A percentile compares a stretch with the other conserved stretches of the same genome.
These are phyloP conservation scores for Lasiodiplodia sp. DNA, from an alignment of 2,329 filamentous ascomycete species.

Conservation along the genomic window DNA sequence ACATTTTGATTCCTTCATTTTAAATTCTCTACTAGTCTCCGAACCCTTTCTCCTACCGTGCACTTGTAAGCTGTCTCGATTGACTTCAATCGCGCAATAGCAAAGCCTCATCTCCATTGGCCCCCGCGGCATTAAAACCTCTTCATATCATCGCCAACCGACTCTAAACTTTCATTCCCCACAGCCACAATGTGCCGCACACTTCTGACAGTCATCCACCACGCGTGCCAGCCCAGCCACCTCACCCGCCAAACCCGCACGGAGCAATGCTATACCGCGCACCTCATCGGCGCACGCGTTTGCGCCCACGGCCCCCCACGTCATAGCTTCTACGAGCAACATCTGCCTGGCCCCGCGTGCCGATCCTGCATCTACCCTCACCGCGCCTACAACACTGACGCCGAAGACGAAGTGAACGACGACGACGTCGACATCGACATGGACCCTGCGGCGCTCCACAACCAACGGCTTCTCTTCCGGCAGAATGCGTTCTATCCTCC, in stretches of 20 bases:
- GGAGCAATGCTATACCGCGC: background rate
- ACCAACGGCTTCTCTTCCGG: background rate
- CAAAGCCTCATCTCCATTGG: background rate
- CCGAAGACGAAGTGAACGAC: background rate
- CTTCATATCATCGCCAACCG: background rate
- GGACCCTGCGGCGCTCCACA: background rate
- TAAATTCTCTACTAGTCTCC: background rate
- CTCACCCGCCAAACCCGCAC: background rate
- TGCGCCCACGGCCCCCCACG: background rate
- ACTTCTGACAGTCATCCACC: background rate
- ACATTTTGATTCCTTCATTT: background rate
- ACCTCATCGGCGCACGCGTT: background rate
- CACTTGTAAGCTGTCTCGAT: background rate
- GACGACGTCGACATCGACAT: background rate
- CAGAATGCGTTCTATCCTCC: background rate
- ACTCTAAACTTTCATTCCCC: background rate
- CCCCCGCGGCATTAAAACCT: background rate
- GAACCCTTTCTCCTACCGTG: background rate
- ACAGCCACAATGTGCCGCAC: slow-evolving; percentile 3
- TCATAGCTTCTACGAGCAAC: background rate
- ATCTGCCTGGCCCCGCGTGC: background rate
- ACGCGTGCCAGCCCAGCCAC: background rate
- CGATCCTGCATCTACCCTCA: background rate
- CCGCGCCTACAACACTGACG: background rate
- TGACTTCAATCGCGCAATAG: background rate